phyloP scores from a whole-genome alignment of 2,329 filamentous ascomycete species.

The Fusarium sterilihyphosum region DNA sequence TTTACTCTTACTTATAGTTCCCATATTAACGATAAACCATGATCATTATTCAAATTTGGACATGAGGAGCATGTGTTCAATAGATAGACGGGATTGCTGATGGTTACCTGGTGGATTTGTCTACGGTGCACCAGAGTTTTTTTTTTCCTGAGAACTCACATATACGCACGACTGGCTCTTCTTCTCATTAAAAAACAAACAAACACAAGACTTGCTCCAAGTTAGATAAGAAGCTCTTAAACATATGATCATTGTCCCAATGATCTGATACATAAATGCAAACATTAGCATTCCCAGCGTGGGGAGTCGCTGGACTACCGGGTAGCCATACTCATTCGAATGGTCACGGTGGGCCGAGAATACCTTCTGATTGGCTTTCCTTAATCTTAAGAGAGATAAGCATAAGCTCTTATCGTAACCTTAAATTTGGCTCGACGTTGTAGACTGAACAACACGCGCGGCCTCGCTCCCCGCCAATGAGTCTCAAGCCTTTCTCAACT shows the following conservation, averaged over 20 bases:
- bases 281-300: not conserved
- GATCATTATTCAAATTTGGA: too few species aligned
- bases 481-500: not conserved
- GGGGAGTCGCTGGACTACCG: not conserved
- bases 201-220: too few species aligned
- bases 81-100: too few species aligned
- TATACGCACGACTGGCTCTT: fast-evolving
- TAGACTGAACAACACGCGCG: not conserved
- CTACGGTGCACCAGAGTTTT: too few species aligned
- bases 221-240: not conserved
- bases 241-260: fast-evolving
- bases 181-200: not conserved
- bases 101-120: too few species aligned
- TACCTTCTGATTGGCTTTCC: not conserved
- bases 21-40: too few species aligned
- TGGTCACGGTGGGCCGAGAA: not conserved
- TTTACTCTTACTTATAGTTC: too few species aligned
- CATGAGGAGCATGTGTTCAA: too few species aligned
- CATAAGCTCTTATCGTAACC: conserved; percentile 1
- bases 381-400: not conserved
- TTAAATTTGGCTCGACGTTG: not conserved
- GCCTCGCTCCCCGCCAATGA: not conserved
- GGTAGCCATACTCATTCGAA: not conserved
- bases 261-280: not conserved
- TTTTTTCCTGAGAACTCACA: not conserved